These are phyloP conservation scores for Barbarea vulgaris DNA, from an alignment of 345 rosid species.

Conservation along the genomic window DNA sequence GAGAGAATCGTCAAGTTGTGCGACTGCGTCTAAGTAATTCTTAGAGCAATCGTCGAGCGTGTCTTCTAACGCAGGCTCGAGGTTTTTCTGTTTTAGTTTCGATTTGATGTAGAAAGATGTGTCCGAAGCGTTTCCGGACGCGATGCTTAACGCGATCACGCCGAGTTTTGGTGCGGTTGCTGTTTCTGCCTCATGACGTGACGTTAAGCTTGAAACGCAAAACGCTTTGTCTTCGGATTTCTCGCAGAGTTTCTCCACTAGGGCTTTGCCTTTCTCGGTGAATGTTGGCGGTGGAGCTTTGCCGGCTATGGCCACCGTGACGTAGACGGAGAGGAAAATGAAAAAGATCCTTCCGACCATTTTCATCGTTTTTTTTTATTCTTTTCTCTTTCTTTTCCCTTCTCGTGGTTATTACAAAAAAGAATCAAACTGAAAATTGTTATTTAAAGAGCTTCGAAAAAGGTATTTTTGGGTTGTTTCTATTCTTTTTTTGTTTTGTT, in stretches of 20 bases:
- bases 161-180: slow-evolving; percentile 52
- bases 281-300: slow-evolving; percentile 41
- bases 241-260: slow-evolving; percentile 46
- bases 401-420: slow-evolving; percentile 15
- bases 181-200: slow-evolving; percentile 43
- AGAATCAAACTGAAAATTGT: background rate
- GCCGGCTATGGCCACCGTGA: slow-evolving; percentile 35
- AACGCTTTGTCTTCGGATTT: slow-evolving; percentile 44
- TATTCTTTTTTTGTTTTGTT: background rate
- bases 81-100: slow-evolving; percentile 12
- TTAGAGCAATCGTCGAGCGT: slow-evolving; percentile 62
- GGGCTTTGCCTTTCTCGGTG: slow-evolving; percentile 40
- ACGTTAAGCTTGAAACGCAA: slow-evolving; percentile 52
- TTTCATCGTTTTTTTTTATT: slow-evolving; percentile 13
- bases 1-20: slow-evolving; percentile 63
- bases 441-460: slow-evolving; percentile 22
- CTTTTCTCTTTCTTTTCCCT: background rate
- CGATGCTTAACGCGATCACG: slow-evolving; percentile 53
- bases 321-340: slow-evolving; percentile 25
- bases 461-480: slow-evolving; percentile 25
- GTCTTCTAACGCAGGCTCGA: slow-evolving; percentile 59
- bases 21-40: slow-evolving; percentile 52
- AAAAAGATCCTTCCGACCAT: slow-evolving; percentile 37
- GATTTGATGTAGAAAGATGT: slow-evolving; percentile 45
- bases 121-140: slow-evolving; percentile 50